Base-by-base conservation (phyloP, 169 alveolate species). In the Theileria parva region DNA sequence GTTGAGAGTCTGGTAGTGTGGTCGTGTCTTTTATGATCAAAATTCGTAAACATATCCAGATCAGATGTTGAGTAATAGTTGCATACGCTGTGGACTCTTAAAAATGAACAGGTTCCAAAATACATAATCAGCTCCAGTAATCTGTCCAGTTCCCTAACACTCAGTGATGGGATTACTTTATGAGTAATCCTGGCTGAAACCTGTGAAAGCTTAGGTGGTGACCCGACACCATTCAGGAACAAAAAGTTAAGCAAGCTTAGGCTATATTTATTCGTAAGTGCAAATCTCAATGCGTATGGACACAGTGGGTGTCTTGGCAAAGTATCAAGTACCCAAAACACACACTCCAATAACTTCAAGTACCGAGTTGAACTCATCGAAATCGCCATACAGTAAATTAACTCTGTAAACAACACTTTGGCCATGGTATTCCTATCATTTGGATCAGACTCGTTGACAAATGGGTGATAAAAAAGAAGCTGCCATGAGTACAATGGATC, bases 311-410 rank as follows among this genome's bases (percentile, higher is more conserved):
- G 98, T 12, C 96, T 79, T 17, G 93, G 74, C 60, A 93, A 89
- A 9, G 92, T 81, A 66, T 95, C 97, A 81, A 95, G 77, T 51
- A 95, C 66, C 98, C 98, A 95, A 69, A 94, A 96, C 21, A 92
- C 95, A 9, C 89, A 95, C 64, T 93, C 93, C 28, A 90, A 91
- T 4, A 95, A 89, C n/a, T 95, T 95, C 0, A 93, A 84, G 37
- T 87, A 59, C 1, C 95, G 86, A 34, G 88, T 79, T 67, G 91
- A 87, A 19, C 79, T 79, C 28, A 83, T 60, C 1, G 80, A 25
- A 79, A 83, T 17, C 55, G 74, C 76, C 30, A 77, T 12, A 61
- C 86, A 71, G 66, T 77, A 83, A 9, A 72, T 0, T 30, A 83
- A 61, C 86, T 83, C 89, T 28, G 89, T 83, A 19, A 55, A 57